Evolutionary conservation across 768 basidiomycete genomes (phyloP), one percentile per base, ranked within the genome.

Genomic region (Collybia mongolica): DNA sequence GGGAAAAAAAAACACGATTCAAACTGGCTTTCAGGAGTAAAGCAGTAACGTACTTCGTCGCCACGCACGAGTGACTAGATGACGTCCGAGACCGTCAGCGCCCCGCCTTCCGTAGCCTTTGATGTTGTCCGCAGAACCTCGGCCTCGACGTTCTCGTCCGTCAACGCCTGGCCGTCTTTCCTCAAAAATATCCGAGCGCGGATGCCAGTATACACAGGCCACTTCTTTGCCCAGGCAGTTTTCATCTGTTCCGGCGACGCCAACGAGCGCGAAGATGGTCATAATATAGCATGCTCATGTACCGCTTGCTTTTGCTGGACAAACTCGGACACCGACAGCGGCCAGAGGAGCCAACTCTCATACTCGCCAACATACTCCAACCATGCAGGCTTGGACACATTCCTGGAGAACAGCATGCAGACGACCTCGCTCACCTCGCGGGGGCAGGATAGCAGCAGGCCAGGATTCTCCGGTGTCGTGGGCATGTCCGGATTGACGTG

Each of bases 291-390:
- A 26, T 9, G 7, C 7, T 26, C 7, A 3, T 39, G n/a, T 49
- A 56, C 63, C 38, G 23, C 37, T 14, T 51, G 22, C 6, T 46
- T 52, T 42, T 63, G 60, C 3, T 41, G 35, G 5, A 36, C 20
- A 37, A 66, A 66, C 19, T 60, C 54, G 18, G 47, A 52, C 8
- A 51, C 28, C 11, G 55, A 56, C 48, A 65, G 44, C 36, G 55
- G 50, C 1, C 62, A 60, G 38, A 60, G 58, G 5, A 61, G 24
- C 0, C 43, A 44, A 42, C 53, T 54, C 24, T 58, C 26, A 52
- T 65, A 65, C 18, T 66, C 59, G 2, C 65, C 65, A 19, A 63
- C 51, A 45, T 66, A 66, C 4, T 49, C 39, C 63, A 60, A 65
- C 6, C 48, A 45, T 7, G 57, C 56, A 1, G 49, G 40, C 0